Evolutionary conservation across 129 eudicot species (phyloP).

Genomic region (Scalesia atractyloides): DNA sequence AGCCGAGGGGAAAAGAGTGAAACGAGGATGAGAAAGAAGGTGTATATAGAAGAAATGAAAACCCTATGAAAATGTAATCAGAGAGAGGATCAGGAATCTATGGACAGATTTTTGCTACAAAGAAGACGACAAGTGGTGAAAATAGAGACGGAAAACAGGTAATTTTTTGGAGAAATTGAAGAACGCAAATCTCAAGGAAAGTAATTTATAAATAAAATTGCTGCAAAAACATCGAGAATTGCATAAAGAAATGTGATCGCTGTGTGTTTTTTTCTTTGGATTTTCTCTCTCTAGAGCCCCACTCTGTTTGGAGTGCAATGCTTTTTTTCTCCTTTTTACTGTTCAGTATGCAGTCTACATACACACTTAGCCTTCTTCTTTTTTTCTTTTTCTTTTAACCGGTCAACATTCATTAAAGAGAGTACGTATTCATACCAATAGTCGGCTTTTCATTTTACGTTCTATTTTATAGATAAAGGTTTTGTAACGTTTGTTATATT

Average conservation of each 20-base stretch:
- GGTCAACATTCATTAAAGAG: constrained; percentile 35
- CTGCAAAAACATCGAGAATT: constrained; percentile 27
- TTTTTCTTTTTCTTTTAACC: neutral
- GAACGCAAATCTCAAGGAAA: constrained; percentile 41
- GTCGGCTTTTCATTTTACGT: constrained; percentile 14
- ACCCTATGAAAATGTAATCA: constrained; percentile 16
- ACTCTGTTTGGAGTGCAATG: constrained; percentile 3
- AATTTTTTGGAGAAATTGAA: neutral
- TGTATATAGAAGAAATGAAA: constrained; percentile 34
- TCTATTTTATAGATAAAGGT: neutral
- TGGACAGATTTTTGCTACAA: constrained; percentile 30
- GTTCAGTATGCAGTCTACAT: constrained; percentile 5
- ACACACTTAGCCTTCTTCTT: neutral
- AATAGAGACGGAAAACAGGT: neutral
- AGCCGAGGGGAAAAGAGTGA: constrained; percentile 28
- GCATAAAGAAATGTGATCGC: constrained; percentile 36
- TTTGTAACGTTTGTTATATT: no score
- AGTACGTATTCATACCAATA: neutral
- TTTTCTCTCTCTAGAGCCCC: constrained; percentile 32
- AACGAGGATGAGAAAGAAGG: constrained; percentile 29
- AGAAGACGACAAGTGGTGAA: constrained; percentile 35
- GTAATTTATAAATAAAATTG: constrained; percentile 25
- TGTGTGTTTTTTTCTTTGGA: constrained; percentile 33
- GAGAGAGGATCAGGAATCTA: constrained; percentile 57
- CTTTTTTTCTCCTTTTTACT: constrained; percentile 21